phyloP scores from a whole-genome alignment of 768 basidiomycete genomes.

The Russula vinacea region DNA sequence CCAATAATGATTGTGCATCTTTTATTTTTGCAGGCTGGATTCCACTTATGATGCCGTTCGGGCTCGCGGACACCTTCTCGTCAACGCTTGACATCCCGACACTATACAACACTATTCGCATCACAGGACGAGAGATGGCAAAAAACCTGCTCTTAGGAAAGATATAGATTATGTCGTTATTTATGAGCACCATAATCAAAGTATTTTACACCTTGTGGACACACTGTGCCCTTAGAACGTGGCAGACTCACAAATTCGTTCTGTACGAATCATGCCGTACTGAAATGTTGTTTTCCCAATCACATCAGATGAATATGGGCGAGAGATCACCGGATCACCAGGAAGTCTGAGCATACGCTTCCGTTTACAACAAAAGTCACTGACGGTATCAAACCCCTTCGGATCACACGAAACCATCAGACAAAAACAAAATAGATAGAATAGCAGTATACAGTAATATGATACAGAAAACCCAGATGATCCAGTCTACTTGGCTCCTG shows the following conservation, averaged over 20 bases:
- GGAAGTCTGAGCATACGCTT: not conserved
- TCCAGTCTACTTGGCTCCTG: constrained; percentile 57
- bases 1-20: not conserved
- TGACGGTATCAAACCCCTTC: not conserved
- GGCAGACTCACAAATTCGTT: not conserved
- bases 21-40: constrained; percentile 85
- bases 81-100: constrained; percentile 89
- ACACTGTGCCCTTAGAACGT: not conserved
- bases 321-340: too few species aligned
- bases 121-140: constrained; percentile 82
- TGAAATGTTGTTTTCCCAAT: not conserved
- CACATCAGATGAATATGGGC: not conserved
- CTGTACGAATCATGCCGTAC: too few species aligned
- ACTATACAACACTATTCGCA: constrained; percentile 68
- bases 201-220: not conserved
- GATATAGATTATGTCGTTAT: constrained; percentile 49
- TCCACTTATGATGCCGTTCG: constrained; percentile 93
- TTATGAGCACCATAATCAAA: not conserved
- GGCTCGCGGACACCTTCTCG: constrained; percentile 76
- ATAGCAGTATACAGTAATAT: constrained; percentile 35
- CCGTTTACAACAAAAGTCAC: not conserved
- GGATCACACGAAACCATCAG: not conserved
- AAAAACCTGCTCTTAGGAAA: constrained; percentile 82
- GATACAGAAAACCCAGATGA: constrained; percentile 20
- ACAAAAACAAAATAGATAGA: constrained; percentile 25